Evolutionary conservation across 176 grass and related monocot genomes (phyloP).

Genomic region (Microstegium vimineum): DNA sequence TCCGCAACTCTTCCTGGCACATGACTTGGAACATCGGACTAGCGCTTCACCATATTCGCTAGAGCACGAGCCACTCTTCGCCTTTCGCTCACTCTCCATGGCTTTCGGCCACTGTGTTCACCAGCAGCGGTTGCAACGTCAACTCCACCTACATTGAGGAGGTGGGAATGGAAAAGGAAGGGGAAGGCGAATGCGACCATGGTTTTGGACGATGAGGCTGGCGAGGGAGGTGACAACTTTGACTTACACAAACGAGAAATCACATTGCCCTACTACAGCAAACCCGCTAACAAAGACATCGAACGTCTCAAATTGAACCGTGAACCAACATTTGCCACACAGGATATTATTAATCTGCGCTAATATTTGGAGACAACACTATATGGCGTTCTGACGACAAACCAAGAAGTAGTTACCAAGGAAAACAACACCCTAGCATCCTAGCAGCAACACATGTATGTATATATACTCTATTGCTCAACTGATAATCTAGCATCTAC

Average conservation of each 20-base stretch:
- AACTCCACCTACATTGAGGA: too few relatives aligned
- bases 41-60: too few relatives aligned
- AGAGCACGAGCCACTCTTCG: too few relatives aligned
- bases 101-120: too few relatives aligned
- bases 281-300: neutral
- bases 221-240: neutral
- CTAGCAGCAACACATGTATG: slow-evolving; percentile 1
- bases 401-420: neutral
- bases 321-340: neutral
- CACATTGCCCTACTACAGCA: neutral
- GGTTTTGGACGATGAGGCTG: too few relatives aligned
- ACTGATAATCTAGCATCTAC: neutral
- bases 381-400: neutral
- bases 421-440: slow-evolving; percentile 2
- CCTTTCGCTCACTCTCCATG: too few relatives aligned
- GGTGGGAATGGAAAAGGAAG: too few relatives aligned
- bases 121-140: too few relatives aligned
- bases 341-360: slow-evolving; percentile 18
- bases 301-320: neutral
- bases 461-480: slow-evolving; percentile 1
- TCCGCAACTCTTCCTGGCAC: too few relatives aligned
- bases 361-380: neutral
- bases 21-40: too few relatives aligned
- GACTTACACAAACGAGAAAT: neutral
- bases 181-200: too few relatives aligned